Evolutionary conservation across 805 yeast genomes (phyloP).

Genomic region (Wickerhamomyces mucosus): DNA sequence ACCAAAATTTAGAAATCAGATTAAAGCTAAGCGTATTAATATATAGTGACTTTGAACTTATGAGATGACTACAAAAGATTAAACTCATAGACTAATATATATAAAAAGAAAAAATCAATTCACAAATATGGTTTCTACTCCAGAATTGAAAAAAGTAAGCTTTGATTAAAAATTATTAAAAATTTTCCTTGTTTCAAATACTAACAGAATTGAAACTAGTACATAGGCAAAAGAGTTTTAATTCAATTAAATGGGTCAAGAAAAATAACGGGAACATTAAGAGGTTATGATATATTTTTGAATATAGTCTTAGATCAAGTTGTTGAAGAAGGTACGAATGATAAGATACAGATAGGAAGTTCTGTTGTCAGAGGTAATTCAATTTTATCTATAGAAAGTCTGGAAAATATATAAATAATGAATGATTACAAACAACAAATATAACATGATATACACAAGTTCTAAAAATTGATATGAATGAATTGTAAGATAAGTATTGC

Average conservation of each 20-base stretch:
- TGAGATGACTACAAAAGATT: neutral
- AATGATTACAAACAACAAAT: too few species aligned
- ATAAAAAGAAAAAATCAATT: too few species aligned
- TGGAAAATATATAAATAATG: constrained; percentile 15
- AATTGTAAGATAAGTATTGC: too few species aligned
- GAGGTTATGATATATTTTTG: constrained; percentile 79
- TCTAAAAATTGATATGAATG: neutral
- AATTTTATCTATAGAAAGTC: constrained; percentile 55
- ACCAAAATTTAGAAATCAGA: too few species aligned
- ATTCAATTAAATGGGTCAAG: constrained; percentile 75
- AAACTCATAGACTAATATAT: neutral
- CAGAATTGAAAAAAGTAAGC: constrained; percentile 48
- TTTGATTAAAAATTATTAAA: too few species aligned
- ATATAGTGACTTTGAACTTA: too few species aligned
- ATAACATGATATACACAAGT: neutral
- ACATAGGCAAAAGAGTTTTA: constrained; percentile 67
- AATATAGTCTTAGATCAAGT: constrained; percentile 68
- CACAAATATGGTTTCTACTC: constrained; percentile 53
- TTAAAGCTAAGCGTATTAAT: too few species aligned
- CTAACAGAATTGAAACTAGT: constrained; percentile 29
- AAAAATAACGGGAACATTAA: constrained; percentile 65
- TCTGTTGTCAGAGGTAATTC: constrained; percentile 74
- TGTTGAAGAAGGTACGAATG: constrained; percentile 44
- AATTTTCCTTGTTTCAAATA: neutral
- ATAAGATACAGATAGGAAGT: constrained; percentile 52